A percentile compares a stretch with the other conserved stretches of the same genome.
Evolutionary conservation across 306 rosid genomes (phyloP).

Genomic region (Crotalaria pallida): DNA sequence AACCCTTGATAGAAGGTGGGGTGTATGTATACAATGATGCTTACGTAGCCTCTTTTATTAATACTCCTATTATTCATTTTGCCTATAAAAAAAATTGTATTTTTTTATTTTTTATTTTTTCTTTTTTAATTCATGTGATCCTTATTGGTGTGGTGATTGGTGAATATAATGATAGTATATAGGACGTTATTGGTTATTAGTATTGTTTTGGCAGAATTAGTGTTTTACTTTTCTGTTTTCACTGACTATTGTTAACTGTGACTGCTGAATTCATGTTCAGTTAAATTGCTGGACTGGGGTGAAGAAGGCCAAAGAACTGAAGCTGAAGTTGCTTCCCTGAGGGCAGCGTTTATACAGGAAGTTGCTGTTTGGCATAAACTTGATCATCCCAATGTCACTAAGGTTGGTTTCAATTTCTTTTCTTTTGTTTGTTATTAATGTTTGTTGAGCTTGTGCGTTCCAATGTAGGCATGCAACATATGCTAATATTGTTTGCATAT

Average conservation of each 20-base stretch:
- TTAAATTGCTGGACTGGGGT: conserved; percentile 96
- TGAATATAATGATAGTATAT: neutral
- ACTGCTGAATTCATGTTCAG: conserved; percentile 38
- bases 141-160: conserved; percentile 29
- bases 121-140: conserved; percentile 43
- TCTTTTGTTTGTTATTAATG: neutral
- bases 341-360: conserved; percentile 93
- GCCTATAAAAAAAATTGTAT: too few relatives aligned
- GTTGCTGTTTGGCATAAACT: conserved; percentile 99
- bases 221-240: conserved; percentile 3
- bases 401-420: conserved; percentile 47
- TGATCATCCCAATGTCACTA: conserved; percentile 94
- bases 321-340: conserved; percentile 77
- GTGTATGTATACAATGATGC: too few relatives aligned
- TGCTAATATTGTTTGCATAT: neutral
- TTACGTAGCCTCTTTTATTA: too few relatives aligned
- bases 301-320: conserved; percentile 98
- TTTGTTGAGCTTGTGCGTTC: conserved; percentile 7
- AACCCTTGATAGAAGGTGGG: too few relatives aligned
- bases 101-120: too few relatives aligned
- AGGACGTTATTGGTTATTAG: neutral
- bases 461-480: neutral
- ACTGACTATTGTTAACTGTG: conserved; percentile 18
- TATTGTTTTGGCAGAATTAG: neutral
- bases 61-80: too few relatives aligned